These are phyloP conservation scores for Vaccinium corymbosum DNA, from an alignment of 148 eudicot species.

Conservation along the genomic window DNA sequence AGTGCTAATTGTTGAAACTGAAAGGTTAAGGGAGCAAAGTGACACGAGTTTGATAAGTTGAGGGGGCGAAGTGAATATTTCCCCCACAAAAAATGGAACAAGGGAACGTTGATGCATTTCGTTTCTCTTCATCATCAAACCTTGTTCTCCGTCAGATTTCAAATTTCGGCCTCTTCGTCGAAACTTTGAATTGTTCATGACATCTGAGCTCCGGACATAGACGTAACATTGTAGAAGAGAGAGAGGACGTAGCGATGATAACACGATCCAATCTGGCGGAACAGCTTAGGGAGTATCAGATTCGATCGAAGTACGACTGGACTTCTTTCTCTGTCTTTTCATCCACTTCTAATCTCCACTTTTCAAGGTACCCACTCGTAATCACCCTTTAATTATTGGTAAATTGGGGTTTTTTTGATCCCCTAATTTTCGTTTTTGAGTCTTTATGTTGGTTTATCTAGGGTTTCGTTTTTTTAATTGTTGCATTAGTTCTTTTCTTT, in stretches of 20 bases:
- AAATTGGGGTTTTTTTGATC: neutral
- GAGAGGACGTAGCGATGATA: slow-evolving; percentile 47
- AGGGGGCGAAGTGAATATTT: neutral
- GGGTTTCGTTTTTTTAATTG: neutral
- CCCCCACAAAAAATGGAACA: neutral
- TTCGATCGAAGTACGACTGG: slow-evolving; percentile 87
- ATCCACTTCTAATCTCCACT: slow-evolving; percentile 55
- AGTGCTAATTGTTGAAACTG: too few relatives aligned
- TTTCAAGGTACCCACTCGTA: slow-evolving; percentile 45
- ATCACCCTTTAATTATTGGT: neutral
- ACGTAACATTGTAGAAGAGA: neutral
- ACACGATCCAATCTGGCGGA: slow-evolving; percentile 92
- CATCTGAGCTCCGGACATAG: slow-evolving; percentile 2
- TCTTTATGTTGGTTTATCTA: neutral
- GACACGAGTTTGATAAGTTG: neutral
- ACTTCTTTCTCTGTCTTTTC: slow-evolving; percentile 82
- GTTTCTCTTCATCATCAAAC: slow-evolving; percentile 11
- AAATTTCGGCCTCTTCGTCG: neutral
- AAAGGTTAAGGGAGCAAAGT: too few relatives aligned
- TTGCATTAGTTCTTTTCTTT: neutral
- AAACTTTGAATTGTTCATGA: neutral
- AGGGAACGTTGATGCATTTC: neutral
- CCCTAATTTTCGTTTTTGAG: neutral
- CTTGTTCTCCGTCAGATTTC: slow-evolving; percentile 1
- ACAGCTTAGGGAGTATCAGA: slow-evolving; percentile 87